Evolutionary conservation across 2,329 filamentous ascomycete genomes (phyloP), one percentile per base, ranked within the genome.

Genomic region (Clarireedia paspali): DNA sequence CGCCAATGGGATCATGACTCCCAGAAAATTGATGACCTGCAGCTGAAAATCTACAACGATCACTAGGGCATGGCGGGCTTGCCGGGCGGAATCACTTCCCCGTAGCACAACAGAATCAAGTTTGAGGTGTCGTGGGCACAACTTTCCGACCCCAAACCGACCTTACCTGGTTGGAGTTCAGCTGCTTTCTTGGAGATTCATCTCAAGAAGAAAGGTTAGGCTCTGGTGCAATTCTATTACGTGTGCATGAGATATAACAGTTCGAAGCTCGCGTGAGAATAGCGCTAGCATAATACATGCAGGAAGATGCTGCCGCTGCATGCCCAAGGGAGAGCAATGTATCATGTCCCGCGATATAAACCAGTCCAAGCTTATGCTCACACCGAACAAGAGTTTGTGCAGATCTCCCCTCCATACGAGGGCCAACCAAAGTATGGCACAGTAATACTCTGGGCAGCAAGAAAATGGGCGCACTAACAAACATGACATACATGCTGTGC

Each of bases 51-150:
- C 40, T 52, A 48, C 53, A 56, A 52, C 42, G 9, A 52, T 26
- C 30, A 47, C 48, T 12, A 27, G 30, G 48, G 40, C 53, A 38
- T 34, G 9, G 49, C 12, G 46, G 46, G 38, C 38, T 55, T 44
- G 46, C 27, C 12, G 34, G 34, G 40, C 48, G 53, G 53, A 56
- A 56, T 48, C 47, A 47, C n/a, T 56, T 56, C 48, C 53, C 53
- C 53, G 53, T 56, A 46, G 47, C 47, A 55, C 53, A 20, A 50
- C 53, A 55, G 46, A 55, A 55, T 42, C 46, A 50, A 55, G 38
- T n/a, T 55, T 55, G 52, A 50, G 20, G 17, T 50, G 40, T 44
- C 17, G 38, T 44, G 46, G 46, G 44, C 36, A 50, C 53, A 27
- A 49, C 30, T 27, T 40, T 40, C 50, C 39, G 27, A 50, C 39